Evolutionary conservation across 306 rosid genomes (phyloP).

Genomic region (Begonia peltatifolia): DNA sequence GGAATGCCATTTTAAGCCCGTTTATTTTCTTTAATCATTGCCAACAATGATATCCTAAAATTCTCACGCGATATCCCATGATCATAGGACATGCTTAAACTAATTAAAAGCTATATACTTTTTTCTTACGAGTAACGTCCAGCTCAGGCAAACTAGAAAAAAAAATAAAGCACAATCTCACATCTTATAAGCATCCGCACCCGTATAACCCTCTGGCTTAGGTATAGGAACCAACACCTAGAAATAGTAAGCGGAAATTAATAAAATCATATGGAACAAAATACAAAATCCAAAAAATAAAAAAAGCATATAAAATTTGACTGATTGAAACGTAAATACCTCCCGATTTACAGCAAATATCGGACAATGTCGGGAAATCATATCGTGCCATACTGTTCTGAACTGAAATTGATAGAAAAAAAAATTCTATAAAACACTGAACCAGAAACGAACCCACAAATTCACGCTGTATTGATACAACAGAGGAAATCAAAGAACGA

Average conservation of each 20-base stretch:
- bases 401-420: constrained; percentile 30
- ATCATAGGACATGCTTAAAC: neutral
- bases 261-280: neutral
- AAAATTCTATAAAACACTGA: constrained; percentile 4
- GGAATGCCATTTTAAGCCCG: too few relatives aligned
- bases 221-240: constrained; percentile 71
- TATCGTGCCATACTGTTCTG: constrained; percentile 82
- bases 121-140: neutral
- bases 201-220: constrained; percentile 77
- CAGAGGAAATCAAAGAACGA: constrained; percentile 15
- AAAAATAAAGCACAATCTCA: constrained; percentile 17
- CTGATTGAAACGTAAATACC: constrained; percentile 27
- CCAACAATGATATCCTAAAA: neutral
- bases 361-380: constrained; percentile 92
- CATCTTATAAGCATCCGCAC: constrained; percentile 88
- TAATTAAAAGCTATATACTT: neutral
- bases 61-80: neutral
- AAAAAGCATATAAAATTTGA: neutral
- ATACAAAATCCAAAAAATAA: neutral
- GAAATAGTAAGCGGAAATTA: constrained; percentile 7
- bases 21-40: too few relatives aligned
- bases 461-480: neutral
- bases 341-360: constrained; percentile 84
- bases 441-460: constrained; percentile 1
- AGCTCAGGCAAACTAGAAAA: neutral